Evolutionary conservation across 768 basidiomycete genomes (phyloP), one percentile per base, ranked within the genome.

Genomic region (Mycena olivaceomarginata): DNA sequence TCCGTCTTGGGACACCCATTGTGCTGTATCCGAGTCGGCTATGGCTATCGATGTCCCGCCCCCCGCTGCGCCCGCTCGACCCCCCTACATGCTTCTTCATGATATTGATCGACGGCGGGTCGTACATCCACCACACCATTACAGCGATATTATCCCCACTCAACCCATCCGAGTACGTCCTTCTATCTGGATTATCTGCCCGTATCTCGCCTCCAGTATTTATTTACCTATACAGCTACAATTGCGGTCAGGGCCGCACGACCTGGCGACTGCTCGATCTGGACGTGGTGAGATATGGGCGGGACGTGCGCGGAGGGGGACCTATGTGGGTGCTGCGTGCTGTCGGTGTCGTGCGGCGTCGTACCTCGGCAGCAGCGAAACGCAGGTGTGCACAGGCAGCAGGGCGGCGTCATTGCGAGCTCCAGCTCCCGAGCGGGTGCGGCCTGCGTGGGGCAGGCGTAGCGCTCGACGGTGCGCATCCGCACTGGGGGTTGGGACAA

Each of bases 391-490:
- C 25, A 25, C 40, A 41, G 62, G 41, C 62, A 41, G 41, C 62
- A 39, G 62, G 62, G 62, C 60, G 16, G 60, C 60, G 60, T 62
- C 40, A 62, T 31, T 39, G 60, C 60, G 43, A 51, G 12, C 48
- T 51, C 48, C 48, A 2, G 48, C 48, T 51, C 48, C 5, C 48
- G 18, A 51, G 48, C 48, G 48, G 8, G 48, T 51, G 48, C 48
- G 39, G 60, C 15, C 48, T 16, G 39, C 15, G 39, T 62, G 60
- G 39, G 41, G 62, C 18, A 64, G 62, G 41, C 62, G 20, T 64
- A 64, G 41, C 62, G 62, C 25, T 64, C 40, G 41, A 39, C 62
- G 62, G n/a, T 64, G 62, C 62, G 62, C 41, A 64, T 64, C 40
- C 62, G n/a, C 40, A 64, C 25, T 45, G 40, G 62, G 40, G 41